Base-by-base conservation (phyloP, 2,329 filamentous ascomycete genomes). In the Fusarium equiseti region DNA sequence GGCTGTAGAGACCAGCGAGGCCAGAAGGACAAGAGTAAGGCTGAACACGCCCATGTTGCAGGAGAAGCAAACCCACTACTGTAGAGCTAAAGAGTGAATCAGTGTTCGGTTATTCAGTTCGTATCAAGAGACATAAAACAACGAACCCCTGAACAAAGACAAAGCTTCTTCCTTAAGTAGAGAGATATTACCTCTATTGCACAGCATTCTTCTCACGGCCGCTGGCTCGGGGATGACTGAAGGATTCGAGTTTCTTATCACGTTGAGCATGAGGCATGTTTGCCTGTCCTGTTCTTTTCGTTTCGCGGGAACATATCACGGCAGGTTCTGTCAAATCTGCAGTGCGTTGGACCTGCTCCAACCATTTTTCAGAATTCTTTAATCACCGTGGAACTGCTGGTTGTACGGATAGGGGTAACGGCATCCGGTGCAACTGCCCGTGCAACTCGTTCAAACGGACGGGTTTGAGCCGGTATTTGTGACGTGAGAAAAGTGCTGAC, bases 1-100 rank as follows among this genome's bases (percentile, higher is more conserved):
- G 15, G 45, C 46, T 11, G 49, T 50, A 18, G 55, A 59, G 20
- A 57, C 24, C 49, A 61, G 46, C 52, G 52, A 32, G n/a, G 52
- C 57, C 40, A 73, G 57, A 51, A 75, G 46, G 20, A 58, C 52
- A 40, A 68, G 24, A 18, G 72, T 16, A 26, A 66, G 49, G 58
- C 42, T 70, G 8, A 59, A 59, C 35, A 68, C 63, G 52, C 64
- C 65, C 73, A 75, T 75, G 54, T 8, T 74, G 45, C 54, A 58
- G 27, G 54, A 48, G n/a, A 66, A 50, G 38, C 18, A 52, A 49
- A n/a, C 32, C 13, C 18, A 38, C 32, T 44, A 55, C 48, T 46
- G 57, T 54, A 43, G 27, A 29, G 13, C n/a, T 29, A 63, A 65
- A 67, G 66, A 72, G 43, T 72, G 66, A 64, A 70, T 70, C 42